Evolutionary conservation across 108 stramenopile species (phyloP).

Genomic region (Nitzschia sp.): DNA sequence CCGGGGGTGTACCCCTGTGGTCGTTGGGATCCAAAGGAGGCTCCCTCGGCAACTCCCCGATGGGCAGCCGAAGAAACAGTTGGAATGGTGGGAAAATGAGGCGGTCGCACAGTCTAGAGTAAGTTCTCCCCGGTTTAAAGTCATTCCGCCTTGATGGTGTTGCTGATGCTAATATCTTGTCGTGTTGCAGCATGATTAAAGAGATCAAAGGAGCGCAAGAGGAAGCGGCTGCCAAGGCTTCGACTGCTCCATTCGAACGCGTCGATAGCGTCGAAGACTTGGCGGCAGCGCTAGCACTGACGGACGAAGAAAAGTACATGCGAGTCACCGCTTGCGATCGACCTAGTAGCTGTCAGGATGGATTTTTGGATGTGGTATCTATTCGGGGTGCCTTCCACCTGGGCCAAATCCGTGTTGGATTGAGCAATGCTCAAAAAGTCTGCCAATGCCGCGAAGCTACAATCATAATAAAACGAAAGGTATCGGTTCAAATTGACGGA

Average conservation of each 20-base stretch:
- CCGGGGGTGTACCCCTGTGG: conserved; percentile 89
- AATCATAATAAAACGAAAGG: conserved; percentile 70
- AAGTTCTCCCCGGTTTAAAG: background rate
- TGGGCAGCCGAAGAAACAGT: conserved; percentile 4
- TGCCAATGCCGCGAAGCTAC: conserved; percentile 79
- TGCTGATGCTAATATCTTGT: background rate
- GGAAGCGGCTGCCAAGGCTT: background rate
- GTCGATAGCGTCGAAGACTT: conserved; percentile 66
- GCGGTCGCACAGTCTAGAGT: conserved; percentile 29
- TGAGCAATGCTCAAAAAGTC: conserved; percentile 72
- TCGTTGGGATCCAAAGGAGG: conserved; percentile 53
- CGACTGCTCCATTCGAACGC: conserved; percentile 24
- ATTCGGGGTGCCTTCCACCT: conserved; percentile 84
- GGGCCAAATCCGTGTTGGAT: conserved; percentile 88
- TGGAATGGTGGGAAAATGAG: background rate
- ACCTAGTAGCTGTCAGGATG: conserved; percentile 85
- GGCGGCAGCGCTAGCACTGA: conserved; percentile 10
- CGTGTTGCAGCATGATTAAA: background rate
- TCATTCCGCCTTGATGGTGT: no score
- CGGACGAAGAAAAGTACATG: conserved; percentile 51
- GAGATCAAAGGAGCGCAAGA: conserved; percentile 6
- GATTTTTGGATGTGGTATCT: conserved; percentile 83
- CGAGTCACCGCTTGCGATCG: conserved; percentile 66
- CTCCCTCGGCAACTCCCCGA: conserved; percentile 13
- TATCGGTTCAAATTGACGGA: conserved; percentile 87